Conservation (phyloP, 192 early-diverging fungal genomes). For the Coemansia sp. region DNA sequence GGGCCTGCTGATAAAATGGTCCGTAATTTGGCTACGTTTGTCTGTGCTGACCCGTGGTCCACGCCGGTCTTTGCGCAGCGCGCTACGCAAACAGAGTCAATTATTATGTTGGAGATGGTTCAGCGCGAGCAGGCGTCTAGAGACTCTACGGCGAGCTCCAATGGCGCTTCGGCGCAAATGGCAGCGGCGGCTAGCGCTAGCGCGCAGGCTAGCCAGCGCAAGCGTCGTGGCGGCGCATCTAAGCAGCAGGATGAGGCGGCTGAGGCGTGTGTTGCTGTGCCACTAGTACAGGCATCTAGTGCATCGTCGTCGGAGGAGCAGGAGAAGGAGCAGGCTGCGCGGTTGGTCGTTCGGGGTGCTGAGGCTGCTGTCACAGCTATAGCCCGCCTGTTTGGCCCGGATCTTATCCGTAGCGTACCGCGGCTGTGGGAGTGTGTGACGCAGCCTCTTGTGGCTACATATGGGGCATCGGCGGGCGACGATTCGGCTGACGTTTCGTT, state of each 20-base stretch:
- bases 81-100: slow-evolving; percentile 19
- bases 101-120: slow-evolving; percentile 47
- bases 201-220: slow-evolving; percentile 41
- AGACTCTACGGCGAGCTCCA: background rate
- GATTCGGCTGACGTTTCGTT: slow-evolving; percentile 25
- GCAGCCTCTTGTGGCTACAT: slow-evolving; percentile 20
- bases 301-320: slow-evolving; percentile 30
- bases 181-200: slow-evolving; percentile 39
- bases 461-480: background rate
- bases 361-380: slow-evolving; percentile 41
- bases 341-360: slow-evolving; percentile 67
- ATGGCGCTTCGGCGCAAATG: slow-evolving; percentile 24
- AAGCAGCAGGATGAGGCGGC: background rate
- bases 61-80: slow-evolving; percentile 64
- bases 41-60: slow-evolving; percentile 76
- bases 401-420: slow-evolving; percentile 29
- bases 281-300: slow-evolving; percentile 17
- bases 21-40: slow-evolving; percentile 79
- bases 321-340: slow-evolving; percentile 53
- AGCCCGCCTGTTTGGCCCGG: slow-evolving; percentile 37
- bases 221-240: slow-evolving; percentile 15
- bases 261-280: slow-evolving; percentile 11
- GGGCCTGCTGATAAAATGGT: slow-evolving; percentile 82
- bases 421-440: slow-evolving; percentile 48
- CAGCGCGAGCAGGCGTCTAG: slow-evolving; percentile 31